Conservation (phyloP, 2,329 filamentous ascomycete genomes). For the Claviceps sp. region DNA sequence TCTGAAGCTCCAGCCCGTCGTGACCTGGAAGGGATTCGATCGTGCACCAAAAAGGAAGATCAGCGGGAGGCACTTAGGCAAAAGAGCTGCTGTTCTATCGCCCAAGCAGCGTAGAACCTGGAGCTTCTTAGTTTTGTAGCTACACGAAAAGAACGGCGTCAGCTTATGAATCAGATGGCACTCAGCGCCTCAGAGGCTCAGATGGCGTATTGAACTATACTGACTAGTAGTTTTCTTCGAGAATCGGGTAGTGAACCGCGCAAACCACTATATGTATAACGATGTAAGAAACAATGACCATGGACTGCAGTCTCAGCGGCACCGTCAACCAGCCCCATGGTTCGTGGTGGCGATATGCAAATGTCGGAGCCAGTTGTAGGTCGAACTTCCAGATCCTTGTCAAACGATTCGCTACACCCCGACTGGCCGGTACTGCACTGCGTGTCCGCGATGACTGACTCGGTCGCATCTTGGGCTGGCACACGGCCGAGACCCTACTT, state of each 20-base stretch:
- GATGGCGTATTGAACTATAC: not conserved
- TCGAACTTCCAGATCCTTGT: not conserved
- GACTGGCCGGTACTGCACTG: not conserved
- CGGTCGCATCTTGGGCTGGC: not conserved
- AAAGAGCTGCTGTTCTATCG: constrained; percentile 44
- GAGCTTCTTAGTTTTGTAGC: constrained; percentile 14
- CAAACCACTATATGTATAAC: constrained; percentile 18
- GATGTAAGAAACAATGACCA: constrained; percentile 18
- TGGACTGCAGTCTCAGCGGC: not conserved
- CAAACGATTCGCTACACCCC: not conserved
- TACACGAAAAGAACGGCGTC: constrained; percentile 5
- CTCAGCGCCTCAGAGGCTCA: not conserved
- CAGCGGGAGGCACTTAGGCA: constrained; percentile 43
- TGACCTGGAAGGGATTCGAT: constrained; percentile 47
- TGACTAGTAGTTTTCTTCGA: constrained; percentile 19
- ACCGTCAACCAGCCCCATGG: not conserved
- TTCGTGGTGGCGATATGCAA: not conserved
- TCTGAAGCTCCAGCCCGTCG: constrained; percentile 50
- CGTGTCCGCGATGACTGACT: not conserved
- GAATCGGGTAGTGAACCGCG: constrained; percentile 16
- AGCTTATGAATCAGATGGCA: not conserved
- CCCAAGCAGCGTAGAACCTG: constrained; percentile 35
- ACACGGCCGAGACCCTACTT: not conserved
- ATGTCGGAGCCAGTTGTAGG: not conserved
- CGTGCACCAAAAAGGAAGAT: constrained; percentile 49